Percentiles rank a stretch among this genome's conserved stretches.
Evolutionary conservation across 768 basidiomycete genomes (phyloP).

Genomic region (Collybia mongolica): DNA sequence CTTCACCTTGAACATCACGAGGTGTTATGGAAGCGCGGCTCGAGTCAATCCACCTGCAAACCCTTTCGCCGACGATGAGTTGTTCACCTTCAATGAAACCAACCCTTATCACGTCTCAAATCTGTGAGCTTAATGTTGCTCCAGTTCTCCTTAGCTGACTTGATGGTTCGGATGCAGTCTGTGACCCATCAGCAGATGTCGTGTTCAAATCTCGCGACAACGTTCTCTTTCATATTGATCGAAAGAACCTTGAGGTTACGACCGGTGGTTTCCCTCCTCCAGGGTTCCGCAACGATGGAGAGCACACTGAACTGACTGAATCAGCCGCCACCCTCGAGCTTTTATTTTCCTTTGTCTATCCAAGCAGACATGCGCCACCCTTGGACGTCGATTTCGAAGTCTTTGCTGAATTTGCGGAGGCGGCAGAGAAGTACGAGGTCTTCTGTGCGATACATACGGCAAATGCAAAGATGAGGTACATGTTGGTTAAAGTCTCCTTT

Average conservation of each 20-base stretch:
- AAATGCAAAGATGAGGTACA: conserved; percentile 20
- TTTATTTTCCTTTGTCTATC: conserved; percentile 26
- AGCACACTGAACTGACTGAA: conserved; percentile 22
- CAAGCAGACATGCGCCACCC: conserved; percentile 12
- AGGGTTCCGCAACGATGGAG: conserved; percentile 15
- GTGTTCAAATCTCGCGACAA: conserved; percentile 20
- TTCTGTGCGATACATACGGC: conserved; percentile 23
- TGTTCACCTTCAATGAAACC: too few relatives aligned
- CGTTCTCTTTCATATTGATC: conserved; percentile 22
- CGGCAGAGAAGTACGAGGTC: conserved; percentile 31
- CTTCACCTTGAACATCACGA: too few relatives aligned
- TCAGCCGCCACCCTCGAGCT: conserved; percentile 19
- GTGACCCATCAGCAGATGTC: conserved; percentile 13
- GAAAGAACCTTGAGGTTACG: conserved; percentile 17
- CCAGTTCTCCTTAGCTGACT: too few relatives aligned
- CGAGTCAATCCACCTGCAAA: too few relatives aligned
- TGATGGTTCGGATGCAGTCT: too few relatives aligned
- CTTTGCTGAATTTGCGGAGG: conserved; percentile 22
- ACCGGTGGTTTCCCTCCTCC: conserved; percentile 23
- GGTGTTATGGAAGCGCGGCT: too few relatives aligned
- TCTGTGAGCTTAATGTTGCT: too few relatives aligned
- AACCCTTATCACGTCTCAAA: too few relatives aligned
- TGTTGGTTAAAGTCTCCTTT: not conserved
- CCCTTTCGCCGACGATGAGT: too few relatives aligned
- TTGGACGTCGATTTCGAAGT: conserved; percentile 18